Evolutionary conservation across 202 grass and related monocot species (phyloP), one percentile per base, ranked within the genome.

Genomic region (Hordeum pubiflorum): DNA sequence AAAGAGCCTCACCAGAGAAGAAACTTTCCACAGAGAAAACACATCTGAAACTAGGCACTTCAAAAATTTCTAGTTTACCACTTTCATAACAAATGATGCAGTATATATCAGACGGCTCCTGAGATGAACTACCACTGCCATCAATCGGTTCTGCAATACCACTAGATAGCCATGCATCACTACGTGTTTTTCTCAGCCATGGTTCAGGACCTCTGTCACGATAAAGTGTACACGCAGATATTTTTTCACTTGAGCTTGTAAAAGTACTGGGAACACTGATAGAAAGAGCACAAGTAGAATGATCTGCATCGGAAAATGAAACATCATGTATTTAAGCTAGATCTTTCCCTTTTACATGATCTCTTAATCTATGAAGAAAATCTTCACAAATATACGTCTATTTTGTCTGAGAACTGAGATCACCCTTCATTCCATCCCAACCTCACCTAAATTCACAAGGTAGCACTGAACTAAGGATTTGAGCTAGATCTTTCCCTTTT

Each of bases 131-230:
- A 79, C 90, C 84, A 58, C 82, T 90, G 54, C 64, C 86, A 76
- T 93, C 95, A 84, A 81, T 68, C 62, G 86, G 26, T 75, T 91
- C 88, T 62, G 36, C 34, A 80, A 90, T 76, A 62, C 89, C 83
- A 84, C 83, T 89, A 85, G 91, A 92, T 89, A 97, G 61, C 95
- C 95, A 97, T 56, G 95, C 92, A 89, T 97, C 95, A 80, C 86
- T 89, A 69, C 88, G 82, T 5, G 88, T 84, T 65, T 91, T 89
- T 26, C 84, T 91, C 17, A 97, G 82, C 95, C 95, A 94, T 63
- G 88, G 82, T 81, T 94, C 90, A 17, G 90, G 90, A 10, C 90
- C 95, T 86, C 86, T 91, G 83, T 97, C 95, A 88, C 63, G 60
- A 85, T 97, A 97, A 77, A 97, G 92, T 38, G 92, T 78, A 86